Percentiles rank a stretch among this genome's conserved stretches.
Evolutionary conservation across 1,284 basidiomycete genomes (phyloP).

Genomic region (Leccinum huronense): DNA sequence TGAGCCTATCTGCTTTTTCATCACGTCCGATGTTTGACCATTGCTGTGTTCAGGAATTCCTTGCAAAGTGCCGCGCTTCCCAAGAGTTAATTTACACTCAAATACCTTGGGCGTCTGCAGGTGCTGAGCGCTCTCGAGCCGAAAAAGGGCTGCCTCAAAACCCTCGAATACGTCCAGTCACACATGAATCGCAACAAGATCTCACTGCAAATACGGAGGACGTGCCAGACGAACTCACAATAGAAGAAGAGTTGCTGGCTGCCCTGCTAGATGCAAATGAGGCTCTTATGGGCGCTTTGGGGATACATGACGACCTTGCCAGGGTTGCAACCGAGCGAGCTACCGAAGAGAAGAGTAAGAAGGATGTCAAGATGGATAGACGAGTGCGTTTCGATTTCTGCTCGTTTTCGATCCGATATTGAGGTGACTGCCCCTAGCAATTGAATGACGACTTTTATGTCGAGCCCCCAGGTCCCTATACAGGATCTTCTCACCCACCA

Average conservation of each 20-base stretch:
- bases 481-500: conserved; percentile 36
- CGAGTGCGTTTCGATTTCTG: conserved; percentile 42
- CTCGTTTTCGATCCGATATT: not conserved
- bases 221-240: conserved; percentile 45
- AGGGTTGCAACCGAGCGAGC: conserved; percentile 62
- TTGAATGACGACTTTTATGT: conserved; percentile 27
- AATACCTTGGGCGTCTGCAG: conserved; percentile 76
- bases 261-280: conserved; percentile 65
- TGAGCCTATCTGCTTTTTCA: conserved; percentile 31
- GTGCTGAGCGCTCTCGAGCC: conserved; percentile 61
- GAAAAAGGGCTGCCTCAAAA: conserved; percentile 22
- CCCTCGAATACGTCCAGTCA: conserved; percentile 25
- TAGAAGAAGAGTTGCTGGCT: conserved; percentile 62
- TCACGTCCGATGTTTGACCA: conserved; percentile 1
- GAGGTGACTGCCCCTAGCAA: conserved; percentile 20
- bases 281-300: conserved; percentile 48
- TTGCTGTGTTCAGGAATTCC: conserved; percentile 58
- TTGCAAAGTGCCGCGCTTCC: conserved; percentile 64
- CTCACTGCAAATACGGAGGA: conserved; percentile 32
- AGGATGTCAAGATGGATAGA: conserved; percentile 55
- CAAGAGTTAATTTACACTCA: conserved; percentile 74
- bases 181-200: conserved; percentile 25
- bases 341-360: conserved; percentile 59
- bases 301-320: conserved; percentile 63
- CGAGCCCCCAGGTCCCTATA: conserved; percentile 22